Base-by-base conservation (phyloP, 768 basidiomycete species). In the Suillus subaureus region DNA sequence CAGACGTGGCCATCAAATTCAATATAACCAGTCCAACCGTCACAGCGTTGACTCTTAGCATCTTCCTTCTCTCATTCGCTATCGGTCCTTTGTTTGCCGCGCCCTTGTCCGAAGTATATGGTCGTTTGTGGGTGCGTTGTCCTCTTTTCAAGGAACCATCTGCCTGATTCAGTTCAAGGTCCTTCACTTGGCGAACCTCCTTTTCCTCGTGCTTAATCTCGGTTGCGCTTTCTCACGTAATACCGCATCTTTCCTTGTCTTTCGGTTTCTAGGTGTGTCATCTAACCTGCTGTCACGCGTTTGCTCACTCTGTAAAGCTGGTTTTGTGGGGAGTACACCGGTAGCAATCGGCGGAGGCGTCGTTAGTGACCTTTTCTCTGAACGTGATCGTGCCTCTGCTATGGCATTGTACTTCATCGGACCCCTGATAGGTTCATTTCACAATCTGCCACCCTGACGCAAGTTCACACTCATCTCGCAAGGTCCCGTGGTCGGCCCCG, bases 351-450 rank as follows among this genome's bases (percentile, higher is more conserved):
- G 90, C 65, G 89, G 85, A 21, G 90, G 89, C 0, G 82, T 83
- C 6, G 75, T 92, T 23, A 81, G 85, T 16, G 91, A 92, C 70
- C 76, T 92, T 16, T 92, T 91, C 69, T 79, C 84, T 1, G 87
- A 87, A 61, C 80, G 77, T 18, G 86, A 88, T 13, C 81, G 87
- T 35, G 87, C 85, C 3, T 84, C 84, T 3, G 89, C 90, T 5
- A 92, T 91, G 89, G 87, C 90, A 0, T 65, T 91, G 2, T 92
- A 85, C 72, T 83, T 76, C 61, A 71, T 91, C 0, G 90, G 87
- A 0, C 89, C 39, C 89, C 35, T 79, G 55, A 78, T 90, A 61
- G 89, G 85, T 81, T 70, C 54, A 31, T 33, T 54, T 18, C 18
- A 21, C 11, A 0, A 11, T 1, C 18, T 21, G 52, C 33, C 26